These are phyloP conservation scores for Acanthochlamys bracteata DNA, from an alignment of 106 monocot species.

Conservation along the genomic window DNA sequence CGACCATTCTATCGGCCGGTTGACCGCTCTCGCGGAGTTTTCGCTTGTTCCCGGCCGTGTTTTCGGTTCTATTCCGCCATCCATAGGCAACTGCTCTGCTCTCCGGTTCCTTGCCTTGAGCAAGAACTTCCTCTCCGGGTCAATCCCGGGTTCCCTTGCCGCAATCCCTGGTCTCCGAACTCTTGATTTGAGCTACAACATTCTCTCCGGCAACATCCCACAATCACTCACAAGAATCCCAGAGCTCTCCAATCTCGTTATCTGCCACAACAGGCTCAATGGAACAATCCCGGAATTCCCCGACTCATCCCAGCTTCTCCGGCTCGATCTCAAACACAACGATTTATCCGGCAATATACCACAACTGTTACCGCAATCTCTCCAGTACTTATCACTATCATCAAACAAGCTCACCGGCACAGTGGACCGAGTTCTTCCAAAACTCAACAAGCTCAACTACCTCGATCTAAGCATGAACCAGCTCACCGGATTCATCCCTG, in stretches of 20 bases:
- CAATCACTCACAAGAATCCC: slow-evolving; percentile 19
- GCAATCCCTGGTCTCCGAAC: slow-evolving; percentile 35
- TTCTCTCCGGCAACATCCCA: slow-evolving; percentile 47
- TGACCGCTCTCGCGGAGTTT: slow-evolving; percentile 50
- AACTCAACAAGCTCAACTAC: slow-evolving; percentile 31
- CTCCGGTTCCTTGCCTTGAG: slow-evolving; percentile 62
- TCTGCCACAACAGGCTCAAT: slow-evolving; percentile 56
- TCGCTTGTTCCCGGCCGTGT: slow-evolving; percentile 65
- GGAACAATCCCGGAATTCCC: slow-evolving; percentile 40
- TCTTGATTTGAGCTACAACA: slow-evolving; percentile 62
- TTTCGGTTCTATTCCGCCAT: slow-evolving; percentile 30
- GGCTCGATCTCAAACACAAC: slow-evolving; percentile 65
- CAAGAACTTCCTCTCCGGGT: slow-evolving; percentile 52
- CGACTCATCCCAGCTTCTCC: slow-evolving; percentile 23
- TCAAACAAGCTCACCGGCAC: slow-evolving; percentile 37
- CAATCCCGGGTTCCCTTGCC: slow-evolving; percentile 30
- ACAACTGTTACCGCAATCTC: slow-evolving; percentile 26
- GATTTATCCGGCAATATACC: slow-evolving; percentile 41
- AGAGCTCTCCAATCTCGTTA: slow-evolving; percentile 38
- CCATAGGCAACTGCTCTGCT: slow-evolving; percentile 21
- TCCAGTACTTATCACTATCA: slow-evolving; percentile 56
- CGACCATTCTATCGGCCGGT: slow-evolving; percentile 31
- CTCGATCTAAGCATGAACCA: slow-evolving; percentile 55
- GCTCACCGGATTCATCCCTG: slow-evolving; percentile 44
- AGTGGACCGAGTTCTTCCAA: slow-evolving; percentile 40